Conservation (phyloP, 441 rosid genomes). For the Bruguiera hainesii region DNA sequence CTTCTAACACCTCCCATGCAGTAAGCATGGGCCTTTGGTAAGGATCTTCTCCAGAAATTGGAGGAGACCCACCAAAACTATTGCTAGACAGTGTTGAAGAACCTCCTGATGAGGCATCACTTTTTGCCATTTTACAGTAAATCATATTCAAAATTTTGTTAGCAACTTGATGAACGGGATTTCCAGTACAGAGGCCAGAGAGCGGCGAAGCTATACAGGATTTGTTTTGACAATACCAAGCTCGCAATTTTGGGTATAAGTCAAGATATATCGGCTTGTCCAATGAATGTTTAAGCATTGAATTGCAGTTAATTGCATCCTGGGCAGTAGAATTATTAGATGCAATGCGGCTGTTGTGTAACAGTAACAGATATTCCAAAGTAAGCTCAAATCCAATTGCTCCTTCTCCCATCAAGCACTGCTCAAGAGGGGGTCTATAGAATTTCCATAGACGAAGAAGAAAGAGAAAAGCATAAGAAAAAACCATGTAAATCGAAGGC, state of each 20-base stretch:
- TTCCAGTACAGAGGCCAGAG: constrained; percentile 40
- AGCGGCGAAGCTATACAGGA: constrained; percentile 55
- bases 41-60: constrained; percentile 40
- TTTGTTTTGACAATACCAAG: constrained; percentile 64
- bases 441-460: constrained; percentile 80
- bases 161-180: constrained; percentile 60
- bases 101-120: constrained; percentile 32
- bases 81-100: constrained; percentile 39
- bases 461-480: constrained; percentile 62
- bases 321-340: constrained; percentile 22
- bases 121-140: constrained; percentile 46
- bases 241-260: constrained; percentile 51
- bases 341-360: constrained; percentile 40
- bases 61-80: constrained; percentile 36
- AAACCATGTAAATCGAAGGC: constrained; percentile 52
- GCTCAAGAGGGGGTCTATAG: constrained; percentile 55
- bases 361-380: constrained; percentile 53
- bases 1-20: constrained; percentile 75
- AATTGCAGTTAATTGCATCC: constrained; percentile 25
- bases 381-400: constrained; percentile 43
- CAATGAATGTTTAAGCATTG: constrained; percentile 18
- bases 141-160: constrained; percentile 56
- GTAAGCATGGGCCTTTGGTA: constrained; percentile 50
- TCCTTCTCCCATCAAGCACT: constrained; percentile 34
- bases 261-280: constrained; percentile 46